A percentile compares a stretch with the other conserved stretches of the same genome.
Conservation (phyloP, 345 rosid species). For the Eucalyptus cladocalyx region DNA sequence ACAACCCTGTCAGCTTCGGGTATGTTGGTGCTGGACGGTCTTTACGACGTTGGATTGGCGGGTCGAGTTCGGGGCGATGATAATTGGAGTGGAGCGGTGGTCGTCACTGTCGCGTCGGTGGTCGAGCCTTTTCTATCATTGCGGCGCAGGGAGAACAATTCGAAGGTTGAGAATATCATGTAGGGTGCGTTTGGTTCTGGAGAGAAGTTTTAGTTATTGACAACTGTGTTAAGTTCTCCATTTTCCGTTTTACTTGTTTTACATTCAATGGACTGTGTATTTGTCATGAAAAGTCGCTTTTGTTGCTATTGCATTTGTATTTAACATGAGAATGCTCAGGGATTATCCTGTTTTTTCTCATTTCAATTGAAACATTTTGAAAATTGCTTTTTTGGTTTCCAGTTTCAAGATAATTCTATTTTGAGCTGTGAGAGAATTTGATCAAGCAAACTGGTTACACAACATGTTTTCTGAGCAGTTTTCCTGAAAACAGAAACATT, state of each 20-base stretch:
- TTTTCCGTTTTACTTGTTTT: background rate
- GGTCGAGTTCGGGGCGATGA: conserved; percentile 13
- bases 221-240: background rate
- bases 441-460: background rate
- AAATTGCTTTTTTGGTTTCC: background rate
- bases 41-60: conserved; percentile 22
- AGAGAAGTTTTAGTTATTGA: background rate
- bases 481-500: background rate
- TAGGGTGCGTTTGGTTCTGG: background rate
- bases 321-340: background rate
- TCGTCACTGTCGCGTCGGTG: conserved; percentile 79
- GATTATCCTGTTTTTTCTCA: background rate
- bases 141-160: conserved; percentile 21
- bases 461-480: background rate
- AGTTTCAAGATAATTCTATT: background rate
- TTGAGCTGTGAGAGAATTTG: background rate
- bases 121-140: conserved; percentile 61
- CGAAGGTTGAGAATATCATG: conserved; percentile 29
- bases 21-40: conserved; percentile 40
- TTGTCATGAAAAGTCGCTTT: background rate
- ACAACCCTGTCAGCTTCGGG: conserved; percentile 93
- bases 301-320: background rate
- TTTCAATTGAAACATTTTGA: background rate
- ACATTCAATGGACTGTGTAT: background rate
- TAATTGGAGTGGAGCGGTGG: conserved; percentile 20